Evolutionary conservation across 75 land plant species (phyloP), one percentile per base, ranked within the genome.

Genomic region (Cryptomeria japonica): DNA sequence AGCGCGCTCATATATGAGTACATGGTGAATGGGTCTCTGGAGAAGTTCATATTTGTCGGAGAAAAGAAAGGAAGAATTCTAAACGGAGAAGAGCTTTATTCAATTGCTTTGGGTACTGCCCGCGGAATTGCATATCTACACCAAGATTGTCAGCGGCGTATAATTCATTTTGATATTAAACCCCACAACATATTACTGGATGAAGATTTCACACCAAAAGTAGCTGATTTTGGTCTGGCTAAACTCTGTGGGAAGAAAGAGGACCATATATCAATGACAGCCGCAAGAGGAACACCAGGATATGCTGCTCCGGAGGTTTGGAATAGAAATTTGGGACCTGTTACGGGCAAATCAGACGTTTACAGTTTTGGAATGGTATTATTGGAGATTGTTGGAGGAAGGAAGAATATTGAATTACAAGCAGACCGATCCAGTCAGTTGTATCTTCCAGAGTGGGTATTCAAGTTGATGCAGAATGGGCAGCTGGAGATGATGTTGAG

Each of bases 101-200:
- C 90, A 49, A 13, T 51, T 51, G 55, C 55, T 51, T 51, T 51
- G 55, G 55, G 55, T 2, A 51, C 55, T 0, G 55, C 91, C 91
- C 36, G 94, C 92, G 95, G 94, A 12, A 90, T 94, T n/a, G 92
- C 90, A 25, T 94, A 94, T 86, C 90, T 94, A 39, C 95, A 94
- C 72, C 84, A 90, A 37, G 92, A 91, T 42, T 93, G 93, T n/a
- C 86, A 88, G 58, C 89, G 87, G 58, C 76, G 89, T n/a, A 90
- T 94, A 39, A 88, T 94, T 11, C 95, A 94, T 72, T 90, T 94
- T 36, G 95, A 94, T 84, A 93, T 94, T 72, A 93, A 94, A 88
- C 90, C 95, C 0, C 92, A 94, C 84, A 94, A 94, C 56, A 93
- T 94, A 72, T 87, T 94, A 39, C 49, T 94, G 53, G 94, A 94